phyloP scores from a whole-genome alignment of 352 stramenopile species.

The Pythium folliculosum region DNA sequence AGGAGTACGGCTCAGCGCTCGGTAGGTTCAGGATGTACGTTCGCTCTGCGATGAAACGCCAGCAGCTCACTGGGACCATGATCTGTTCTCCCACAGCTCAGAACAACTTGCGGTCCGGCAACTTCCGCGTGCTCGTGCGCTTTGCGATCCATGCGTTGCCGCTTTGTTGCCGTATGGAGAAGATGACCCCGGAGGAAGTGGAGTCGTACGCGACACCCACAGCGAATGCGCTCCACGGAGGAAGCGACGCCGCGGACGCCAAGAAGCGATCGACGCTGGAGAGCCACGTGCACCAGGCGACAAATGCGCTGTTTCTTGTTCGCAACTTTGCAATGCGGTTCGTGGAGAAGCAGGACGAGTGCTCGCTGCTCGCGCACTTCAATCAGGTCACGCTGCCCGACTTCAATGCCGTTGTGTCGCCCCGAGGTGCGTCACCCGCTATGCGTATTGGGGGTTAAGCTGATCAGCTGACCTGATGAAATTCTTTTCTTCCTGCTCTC shows the following conservation, averaged over 20 bases:
- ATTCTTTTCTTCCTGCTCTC: neutral
- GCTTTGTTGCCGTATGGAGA: slow-evolving; percentile 55
- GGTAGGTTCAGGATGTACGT: slow-evolving; percentile 43
- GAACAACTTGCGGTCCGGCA: slow-evolving; percentile 71
- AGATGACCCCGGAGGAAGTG: slow-evolving; percentile 55
- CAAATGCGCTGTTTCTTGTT: slow-evolving; percentile 77
- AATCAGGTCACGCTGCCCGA: slow-evolving; percentile 41
- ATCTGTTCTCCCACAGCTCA: slow-evolving; percentile 33
- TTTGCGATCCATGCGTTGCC: slow-evolving; percentile 55
- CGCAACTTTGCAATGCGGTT: slow-evolving; percentile 76
- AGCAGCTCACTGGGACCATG: no score
- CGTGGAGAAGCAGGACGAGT: slow-evolving; percentile 68
- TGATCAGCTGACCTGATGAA: neutral
- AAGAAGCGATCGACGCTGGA: slow-evolving; percentile 45
- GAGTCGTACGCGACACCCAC: slow-evolving; percentile 36
- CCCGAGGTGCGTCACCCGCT: slow-evolving; percentile 28
- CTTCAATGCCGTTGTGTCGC: slow-evolving; percentile 34
- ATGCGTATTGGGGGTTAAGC: no score
- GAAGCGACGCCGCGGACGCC: slow-evolving; percentile 16
- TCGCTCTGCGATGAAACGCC: no score
- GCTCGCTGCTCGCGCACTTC: slow-evolving; percentile 63
- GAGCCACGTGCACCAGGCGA: slow-evolving; percentile 45
- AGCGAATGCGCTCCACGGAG: neutral
- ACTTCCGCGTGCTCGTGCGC: slow-evolving; percentile 77
- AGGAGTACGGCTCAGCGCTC: slow-evolving; percentile 61